Conservation (phyloP, 495 filamentous ascomycete species). For the Tuber brumale region DNA sequence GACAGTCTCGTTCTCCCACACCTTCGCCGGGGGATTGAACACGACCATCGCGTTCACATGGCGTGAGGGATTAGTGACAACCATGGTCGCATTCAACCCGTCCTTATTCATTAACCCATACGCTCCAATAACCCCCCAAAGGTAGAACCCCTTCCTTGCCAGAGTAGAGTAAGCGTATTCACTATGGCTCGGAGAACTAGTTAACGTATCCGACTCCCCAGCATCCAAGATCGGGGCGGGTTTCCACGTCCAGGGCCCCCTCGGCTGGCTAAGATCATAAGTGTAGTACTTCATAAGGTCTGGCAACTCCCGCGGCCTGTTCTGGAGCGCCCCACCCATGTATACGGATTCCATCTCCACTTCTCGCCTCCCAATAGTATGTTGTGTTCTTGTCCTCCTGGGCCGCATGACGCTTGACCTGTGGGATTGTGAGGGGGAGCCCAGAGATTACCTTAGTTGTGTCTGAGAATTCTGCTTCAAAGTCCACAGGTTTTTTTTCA, state of each 20-base stretch:
- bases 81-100: background rate
- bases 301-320: background rate
- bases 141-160: background rate
- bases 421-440: background rate
- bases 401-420: background rate
- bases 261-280: background rate
- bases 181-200: background rate
- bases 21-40: background rate
- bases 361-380: conserved; percentile 1
- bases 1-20: background rate
- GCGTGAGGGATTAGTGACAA: background rate
- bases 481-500: background rate
- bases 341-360: background rate
- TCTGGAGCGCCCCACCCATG: background rate
- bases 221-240: background rate
- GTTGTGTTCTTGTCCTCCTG: background rate
- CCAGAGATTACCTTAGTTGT: background rate
- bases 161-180: background rate
- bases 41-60: background rate
- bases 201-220: background rate
- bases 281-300: background rate
- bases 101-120: background rate
- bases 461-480: background rate
- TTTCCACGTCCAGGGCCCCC: background rate
- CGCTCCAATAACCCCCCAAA: background rate